Percentiles rank a stretch among this genome's conserved stretches.
These are phyloP conservation scores for Metschnikowia similis DNA, from an alignment of 805 yeast species.

Conservation along the genomic window DNA sequence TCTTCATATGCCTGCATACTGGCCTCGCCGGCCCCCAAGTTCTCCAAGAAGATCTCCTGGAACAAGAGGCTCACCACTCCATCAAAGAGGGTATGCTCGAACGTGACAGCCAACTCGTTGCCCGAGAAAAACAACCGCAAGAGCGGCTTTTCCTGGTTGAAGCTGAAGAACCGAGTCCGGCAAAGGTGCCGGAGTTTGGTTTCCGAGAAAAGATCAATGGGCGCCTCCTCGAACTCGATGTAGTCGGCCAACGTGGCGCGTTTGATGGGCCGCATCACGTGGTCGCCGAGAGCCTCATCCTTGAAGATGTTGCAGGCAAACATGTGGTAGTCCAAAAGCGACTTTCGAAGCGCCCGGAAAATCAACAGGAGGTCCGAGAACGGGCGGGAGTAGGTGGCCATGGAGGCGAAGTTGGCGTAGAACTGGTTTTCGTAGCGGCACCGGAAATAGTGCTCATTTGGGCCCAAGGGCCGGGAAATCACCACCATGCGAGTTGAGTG, in stretches of 20 bases:
- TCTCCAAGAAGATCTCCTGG: slow-evolving; percentile 32
- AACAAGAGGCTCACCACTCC: slow-evolving; percentile 33
- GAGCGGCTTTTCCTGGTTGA: slow-evolving; percentile 24
- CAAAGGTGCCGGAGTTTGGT: slow-evolving; percentile 22
- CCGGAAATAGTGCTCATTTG: slow-evolving; percentile 32
- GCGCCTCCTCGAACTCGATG: slow-evolving; percentile 14
- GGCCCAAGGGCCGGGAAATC: slow-evolving; percentile 23
- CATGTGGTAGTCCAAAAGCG: slow-evolving; percentile 32
- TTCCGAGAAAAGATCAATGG: slow-evolving; percentile 23
- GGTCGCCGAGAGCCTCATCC: slow-evolving; percentile 10
- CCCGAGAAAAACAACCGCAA: slow-evolving; percentile 27
- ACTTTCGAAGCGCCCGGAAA: slow-evolving; percentile 26
- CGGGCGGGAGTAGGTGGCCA: slow-evolving; percentile 26
- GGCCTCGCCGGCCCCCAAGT: slow-evolving; percentile 19
- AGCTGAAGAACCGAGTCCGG: slow-evolving; percentile 15
- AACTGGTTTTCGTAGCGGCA: slow-evolving; percentile 27
- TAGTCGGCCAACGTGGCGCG: slow-evolving; percentile 24
- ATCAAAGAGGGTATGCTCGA: slow-evolving; percentile 39
- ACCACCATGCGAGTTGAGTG: neutral
- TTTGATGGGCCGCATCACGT: slow-evolving; percentile 23
- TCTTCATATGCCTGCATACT: slow-evolving; percentile 6
- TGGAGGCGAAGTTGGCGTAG: slow-evolving; percentile 32
- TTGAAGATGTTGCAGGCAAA: slow-evolving; percentile 29
- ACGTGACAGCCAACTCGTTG: slow-evolving; percentile 20
- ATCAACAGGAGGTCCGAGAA: slow-evolving; percentile 17